Percentiles rank a stretch among this genome's conserved stretches.
phyloP scores from a whole-genome alignment of 2,329 filamentous ascomycete genomes.

The Aspergillus unguis region DNA sequence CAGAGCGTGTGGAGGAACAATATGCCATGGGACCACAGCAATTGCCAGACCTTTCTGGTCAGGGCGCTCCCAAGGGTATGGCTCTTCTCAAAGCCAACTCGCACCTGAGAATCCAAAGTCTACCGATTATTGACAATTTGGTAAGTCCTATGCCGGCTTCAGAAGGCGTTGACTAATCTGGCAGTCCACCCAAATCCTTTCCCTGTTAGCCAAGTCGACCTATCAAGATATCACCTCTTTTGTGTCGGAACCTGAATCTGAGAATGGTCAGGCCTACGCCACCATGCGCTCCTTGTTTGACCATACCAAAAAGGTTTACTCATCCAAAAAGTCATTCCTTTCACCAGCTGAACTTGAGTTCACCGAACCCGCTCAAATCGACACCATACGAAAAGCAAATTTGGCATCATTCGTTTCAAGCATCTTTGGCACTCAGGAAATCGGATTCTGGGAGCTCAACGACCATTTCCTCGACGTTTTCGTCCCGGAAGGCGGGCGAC shows the following conservation, averaged over 20 bases:
- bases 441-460: conserved; percentile 62
- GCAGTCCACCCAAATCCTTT: conserved; percentile 58
- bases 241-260: conserved; percentile 54
- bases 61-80: conserved; percentile 30
- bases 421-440: conserved; percentile 62
- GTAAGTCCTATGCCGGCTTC: conserved; percentile 37
- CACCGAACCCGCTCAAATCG: conserved; percentile 52
- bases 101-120: conserved; percentile 55
- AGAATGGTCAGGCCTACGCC: conserved; percentile 59
- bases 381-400: conserved; percentile 62
- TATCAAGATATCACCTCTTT: conserved; percentile 57
- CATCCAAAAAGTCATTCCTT: conserved; percentile 54
- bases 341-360: conserved; percentile 53
- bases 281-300: conserved; percentile 62
- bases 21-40: conserved; percentile 36
- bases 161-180: not conserved
- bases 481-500: conserved; percentile 55
- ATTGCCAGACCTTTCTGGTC: conserved; percentile 26
- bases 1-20: conserved; percentile 42
- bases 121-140: conserved; percentile 60
- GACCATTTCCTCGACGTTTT: conserved; percentile 63
- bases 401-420: conserved; percentile 63
- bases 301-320: conserved; percentile 61
- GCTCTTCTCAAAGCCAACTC: conserved; percentile 44
- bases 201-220: conserved; percentile 55